These are phyloP conservation scores for Chalciporus sp. DNA, from an alignment of 1,284 basidiomycete species.

Conservation along the genomic window DNA sequence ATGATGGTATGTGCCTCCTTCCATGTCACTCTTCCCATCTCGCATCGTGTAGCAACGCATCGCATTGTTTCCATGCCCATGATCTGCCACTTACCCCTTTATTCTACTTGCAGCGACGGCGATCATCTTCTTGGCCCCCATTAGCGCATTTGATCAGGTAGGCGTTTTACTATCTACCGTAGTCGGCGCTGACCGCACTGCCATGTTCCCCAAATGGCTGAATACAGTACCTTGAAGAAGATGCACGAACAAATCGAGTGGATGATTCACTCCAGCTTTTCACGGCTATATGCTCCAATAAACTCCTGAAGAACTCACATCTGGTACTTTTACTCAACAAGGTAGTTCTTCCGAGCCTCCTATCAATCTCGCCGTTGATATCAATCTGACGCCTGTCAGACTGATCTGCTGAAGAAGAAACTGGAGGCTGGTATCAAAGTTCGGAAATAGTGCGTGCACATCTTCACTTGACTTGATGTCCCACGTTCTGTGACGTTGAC, in stretches of 20 bases:
- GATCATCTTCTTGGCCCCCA: slow-evolving; percentile 76
- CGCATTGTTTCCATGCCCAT: slow-evolving; percentile 12
- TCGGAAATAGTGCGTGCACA: slow-evolving; percentile 63
- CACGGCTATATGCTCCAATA: slow-evolving; percentile 71
- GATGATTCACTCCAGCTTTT: slow-evolving; percentile 81
- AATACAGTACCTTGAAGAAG: slow-evolving; percentile 76
- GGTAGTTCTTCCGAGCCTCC: slow-evolving; percentile 39
- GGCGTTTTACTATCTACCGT: slow-evolving; percentile 14
- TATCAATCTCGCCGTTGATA: slow-evolving; percentile 8
- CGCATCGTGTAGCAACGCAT: slow-evolving; percentile 16
- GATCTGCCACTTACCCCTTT: slow-evolving; percentile 14
- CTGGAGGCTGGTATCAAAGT: slow-evolving; percentile 64
- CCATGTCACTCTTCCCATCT: slow-evolving; percentile 1
- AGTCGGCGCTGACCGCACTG: slow-evolving; percentile 9
- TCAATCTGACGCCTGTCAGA: slow-evolving; percentile 39
- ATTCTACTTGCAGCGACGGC: slow-evolving; percentile 53
- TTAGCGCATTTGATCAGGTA: slow-evolving; percentile 83
- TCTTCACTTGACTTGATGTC: not conserved
- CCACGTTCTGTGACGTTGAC: slow-evolving; percentile 5
- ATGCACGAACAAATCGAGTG: slow-evolving; percentile 73
- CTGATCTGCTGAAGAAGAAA: slow-evolving; percentile 68
- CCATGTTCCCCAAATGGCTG: slow-evolving; percentile 10
- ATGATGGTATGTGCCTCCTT: slow-evolving; percentile 60
- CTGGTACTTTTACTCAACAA: slow-evolving; percentile 79
- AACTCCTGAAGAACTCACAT: slow-evolving; percentile 69